Conservation (phyloP, 768 basidiomycete genomes). For the Suillus placidus region DNA sequence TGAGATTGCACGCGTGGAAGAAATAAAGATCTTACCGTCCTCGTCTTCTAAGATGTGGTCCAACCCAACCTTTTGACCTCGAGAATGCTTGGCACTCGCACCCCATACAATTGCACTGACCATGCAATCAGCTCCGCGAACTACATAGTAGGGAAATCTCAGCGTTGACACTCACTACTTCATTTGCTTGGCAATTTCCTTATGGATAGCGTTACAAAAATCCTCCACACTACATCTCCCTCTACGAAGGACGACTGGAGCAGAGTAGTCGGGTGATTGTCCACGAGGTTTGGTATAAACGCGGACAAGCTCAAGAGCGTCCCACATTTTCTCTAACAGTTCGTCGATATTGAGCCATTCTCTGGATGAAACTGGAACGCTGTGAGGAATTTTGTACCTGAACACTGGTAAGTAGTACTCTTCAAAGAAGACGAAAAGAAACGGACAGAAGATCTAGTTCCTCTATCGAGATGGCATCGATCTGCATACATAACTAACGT, state of each 20-base stretch:
- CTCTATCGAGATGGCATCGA: slow-evolving; percentile 98
- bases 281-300: slow-evolving; percentile 97
- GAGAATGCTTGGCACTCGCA: slow-evolving; percentile 92
- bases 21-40: slow-evolving; percentile 59
- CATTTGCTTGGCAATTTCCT: slow-evolving; percentile 97
- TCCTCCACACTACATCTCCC: slow-evolving; percentile 75
- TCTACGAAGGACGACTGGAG: slow-evolving; percentile 84
- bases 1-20: slow-evolving; percentile 13
- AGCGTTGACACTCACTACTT: slow-evolving; percentile 69
- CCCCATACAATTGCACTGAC: slow-evolving; percentile 91
- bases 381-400: slow-evolving; percentile 92
- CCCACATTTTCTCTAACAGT: slow-evolving; percentile 92
- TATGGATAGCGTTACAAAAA: slow-evolving; percentile 92
- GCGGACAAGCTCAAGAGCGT: slow-evolving; percentile 87
- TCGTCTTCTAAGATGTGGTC: slow-evolving; percentile 89
- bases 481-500: slow-evolving; percentile 46
- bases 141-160: not conserved
- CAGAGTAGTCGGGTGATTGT: slow-evolving; percentile 83
- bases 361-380: slow-evolving; percentile 90
- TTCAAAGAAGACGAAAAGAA: not conserved
- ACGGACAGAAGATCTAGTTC: slow-evolving; percentile 88
- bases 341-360: slow-evolving; percentile 99
- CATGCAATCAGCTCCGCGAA: slow-evolving; percentile 8
- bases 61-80: slow-evolving; percentile 93
- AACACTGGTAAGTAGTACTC: slow-evolving; percentile 5